Conservation (phyloP, 2,329 filamentous ascomycete genomes). For the Ilyonectria sp. region DNA sequence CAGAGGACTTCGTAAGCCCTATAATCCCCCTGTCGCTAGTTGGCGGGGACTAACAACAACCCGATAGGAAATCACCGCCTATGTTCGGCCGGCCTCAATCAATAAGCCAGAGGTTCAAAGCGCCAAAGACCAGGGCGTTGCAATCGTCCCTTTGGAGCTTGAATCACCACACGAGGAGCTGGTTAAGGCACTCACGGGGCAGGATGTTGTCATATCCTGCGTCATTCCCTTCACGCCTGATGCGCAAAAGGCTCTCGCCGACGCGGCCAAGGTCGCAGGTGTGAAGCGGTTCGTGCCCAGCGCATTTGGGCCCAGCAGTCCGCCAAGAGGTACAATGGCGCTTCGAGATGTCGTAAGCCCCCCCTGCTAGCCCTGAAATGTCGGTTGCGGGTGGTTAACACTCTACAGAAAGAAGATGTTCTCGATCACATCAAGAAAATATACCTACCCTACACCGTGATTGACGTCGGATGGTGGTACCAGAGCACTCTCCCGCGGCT, state of each 20-base stretch:
- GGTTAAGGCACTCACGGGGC: slow-evolving; percentile 6
- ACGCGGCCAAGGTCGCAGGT: slow-evolving; percentile 19
- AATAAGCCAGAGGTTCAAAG: slow-evolving; percentile 4
- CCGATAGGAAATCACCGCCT: slow-evolving; percentile 14
- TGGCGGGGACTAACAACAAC: background rate
- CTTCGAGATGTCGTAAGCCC: slow-evolving; percentile 13
- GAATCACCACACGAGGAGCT: slow-evolving; percentile 3
- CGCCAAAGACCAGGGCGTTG: slow-evolving; percentile 4
- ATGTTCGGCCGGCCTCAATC: slow-evolving; percentile 17
- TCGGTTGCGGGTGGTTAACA: background rate
- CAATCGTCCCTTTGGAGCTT: slow-evolving; percentile 2
- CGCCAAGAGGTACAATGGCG: slow-evolving; percentile 2
- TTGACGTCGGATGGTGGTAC: slow-evolving; percentile 74
- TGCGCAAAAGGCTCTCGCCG: slow-evolving; percentile 4
- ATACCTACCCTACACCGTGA: slow-evolving; percentile 67
- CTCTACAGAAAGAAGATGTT: slow-evolving; percentile 62
- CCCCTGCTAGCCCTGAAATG: background rate
- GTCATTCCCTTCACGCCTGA: background rate
- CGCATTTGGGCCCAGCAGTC: background rate
- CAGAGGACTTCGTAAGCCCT: slow-evolving; percentile 1
- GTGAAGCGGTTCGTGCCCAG: slow-evolving; percentile 28
- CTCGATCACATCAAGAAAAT: slow-evolving; percentile 64
- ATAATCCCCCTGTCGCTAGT: background rate
- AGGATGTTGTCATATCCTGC: slow-evolving; percentile 18
- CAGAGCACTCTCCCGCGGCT: slow-evolving; percentile 56